phyloP scores from a whole-genome alignment of 768 basidiomycete species.

The Cystobasidium onofrii region DNA sequence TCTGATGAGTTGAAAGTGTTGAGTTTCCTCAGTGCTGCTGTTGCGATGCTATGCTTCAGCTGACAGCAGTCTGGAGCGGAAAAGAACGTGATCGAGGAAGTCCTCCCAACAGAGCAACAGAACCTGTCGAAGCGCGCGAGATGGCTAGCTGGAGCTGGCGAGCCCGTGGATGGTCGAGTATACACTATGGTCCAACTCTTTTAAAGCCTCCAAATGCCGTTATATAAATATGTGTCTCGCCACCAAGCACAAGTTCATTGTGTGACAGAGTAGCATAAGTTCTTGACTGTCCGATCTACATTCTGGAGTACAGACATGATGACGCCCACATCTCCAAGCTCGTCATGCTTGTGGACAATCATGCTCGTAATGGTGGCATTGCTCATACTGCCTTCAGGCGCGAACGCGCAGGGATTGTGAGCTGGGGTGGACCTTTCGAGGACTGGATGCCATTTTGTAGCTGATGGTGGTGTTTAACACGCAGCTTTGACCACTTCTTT shows the following conservation, averaged over 20 bases:
- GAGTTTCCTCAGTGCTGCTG: not conserved
- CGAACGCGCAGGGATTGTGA: slow-evolving; percentile 20
- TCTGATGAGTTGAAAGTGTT: not conserved
- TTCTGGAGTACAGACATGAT: too few relatives aligned
- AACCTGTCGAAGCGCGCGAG: too few relatives aligned
- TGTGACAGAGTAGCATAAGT: too few relatives aligned
- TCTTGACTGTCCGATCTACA: too few relatives aligned
- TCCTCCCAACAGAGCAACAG: too few relatives aligned
- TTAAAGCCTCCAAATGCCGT: too few relatives aligned
- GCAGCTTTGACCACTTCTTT: slow-evolving; percentile 26
- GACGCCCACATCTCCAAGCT: too few relatives aligned
- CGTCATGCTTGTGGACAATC: not conserved
- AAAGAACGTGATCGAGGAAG: not conserved
- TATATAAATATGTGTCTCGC: too few relatives aligned
- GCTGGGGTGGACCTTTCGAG: not conserved
- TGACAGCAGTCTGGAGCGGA: not conserved
- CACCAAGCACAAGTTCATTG: too few relatives aligned
- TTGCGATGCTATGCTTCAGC: not conserved
- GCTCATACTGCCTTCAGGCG: not conserved
- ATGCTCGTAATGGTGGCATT: not conserved
- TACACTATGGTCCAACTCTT: too few relatives aligned
- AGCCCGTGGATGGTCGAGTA: too few relatives aligned
- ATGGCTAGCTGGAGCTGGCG: too few relatives aligned
- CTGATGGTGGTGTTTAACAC: not conserved
- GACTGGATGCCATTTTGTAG: not conserved